Base-by-base conservation (phyloP, 1,139 yeast genomes). In the Zygotorulaspora mrakii region DNA sequence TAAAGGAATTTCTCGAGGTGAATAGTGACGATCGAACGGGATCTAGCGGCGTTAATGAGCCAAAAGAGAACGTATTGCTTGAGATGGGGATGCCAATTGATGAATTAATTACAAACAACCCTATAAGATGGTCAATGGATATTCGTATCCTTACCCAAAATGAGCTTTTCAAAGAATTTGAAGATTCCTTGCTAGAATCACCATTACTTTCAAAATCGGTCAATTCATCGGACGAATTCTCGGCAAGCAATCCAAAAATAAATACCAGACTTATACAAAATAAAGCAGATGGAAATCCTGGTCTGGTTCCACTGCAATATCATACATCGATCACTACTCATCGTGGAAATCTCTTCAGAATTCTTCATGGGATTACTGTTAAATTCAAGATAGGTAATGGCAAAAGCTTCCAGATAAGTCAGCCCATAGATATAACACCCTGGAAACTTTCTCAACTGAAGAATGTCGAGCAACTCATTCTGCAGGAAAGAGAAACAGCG, bases 341-440 rank as follows among this genome's bases (percentile, higher is more conserved):
- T 2, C 46, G 65, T 20, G 84, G 86, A 0, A 67, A 66, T 35
- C 65, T 77, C 18, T 79, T 71, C 49, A 69, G 78, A 12, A 59
- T 79, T 4, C 61, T 76, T 16, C 80, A 77, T 54, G 79, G 76
- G 46, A 53, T 76, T 4, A 61, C 68, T 1, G 48, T 79, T 16
- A 73, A 71, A 44, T 63, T 77, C 30, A 77, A 75, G 50, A 59
- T 78, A 18, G 61, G 64, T 14, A 73, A 70, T 40, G 73, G 73
- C 4, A 73, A 73, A 48, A 76, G 74, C 47, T 64, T 74, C 44
- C 76, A 69, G 31, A 59, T 75, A 5, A 57, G 66, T 16, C 66
- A 77, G 11, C 83, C 82, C 1, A 61, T 79, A 3, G 74, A 74
- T 0, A 68, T 79, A 0, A 66, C 80, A 35, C 79, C 82, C 1